Evolutionary conservation across 2,329 filamentous ascomycete genomes (phyloP), one percentile per base, ranked within the genome.

Genomic region (Atkinsonella hypoxylon): DNA sequence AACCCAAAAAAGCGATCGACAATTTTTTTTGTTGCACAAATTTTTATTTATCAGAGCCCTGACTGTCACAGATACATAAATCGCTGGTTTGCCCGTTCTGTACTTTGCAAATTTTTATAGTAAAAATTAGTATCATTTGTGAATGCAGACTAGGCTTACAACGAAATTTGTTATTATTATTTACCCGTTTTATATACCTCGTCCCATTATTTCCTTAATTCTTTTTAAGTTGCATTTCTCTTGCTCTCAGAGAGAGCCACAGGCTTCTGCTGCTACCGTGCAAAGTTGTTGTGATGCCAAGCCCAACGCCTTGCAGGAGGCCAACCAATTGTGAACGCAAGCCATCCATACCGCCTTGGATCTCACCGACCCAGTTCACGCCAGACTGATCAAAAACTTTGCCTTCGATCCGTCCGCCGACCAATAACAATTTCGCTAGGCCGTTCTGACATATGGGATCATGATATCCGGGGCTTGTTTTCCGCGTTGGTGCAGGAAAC

Each of bases 361-460:
- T 94, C 36, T 84, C 77, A 51, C 89, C 78, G 32, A 83, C 73
- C 77, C 77, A 81, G 58, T 70, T 72, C 47, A 82, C 66, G 50
- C 86, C 85, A 11, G 83, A 81, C 45, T 78, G 68, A 63, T 96
- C 90, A 61, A 95, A 90, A 32, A 89, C 80, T 66, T 82, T 84
- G 55, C 87, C 87, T 63, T 98, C 93, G 31, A 96, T 79, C 48
- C 93, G 77, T 13, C 90, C 90, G 49, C 89, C 93, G 13, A 98
- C 71, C 34, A 98, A 70, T 65, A 95, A 75, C 55, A 98, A 70
- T 71, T 98, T 98, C 61, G 89, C 82, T 58, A 98, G 66, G 8
- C 87, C 93, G 56, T 73, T 79, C 68, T 96, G 90, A 50, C 91
- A 87, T 1, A 76, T 67, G 0, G 81, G 76, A 51, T 96, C 91